A percentile compares a stretch with the other conserved stretches of the same genome.
Evolutionary conservation across 352 stramenopile genomes (phyloP).

Genomic region (Globisporangium paddicum): DNA sequence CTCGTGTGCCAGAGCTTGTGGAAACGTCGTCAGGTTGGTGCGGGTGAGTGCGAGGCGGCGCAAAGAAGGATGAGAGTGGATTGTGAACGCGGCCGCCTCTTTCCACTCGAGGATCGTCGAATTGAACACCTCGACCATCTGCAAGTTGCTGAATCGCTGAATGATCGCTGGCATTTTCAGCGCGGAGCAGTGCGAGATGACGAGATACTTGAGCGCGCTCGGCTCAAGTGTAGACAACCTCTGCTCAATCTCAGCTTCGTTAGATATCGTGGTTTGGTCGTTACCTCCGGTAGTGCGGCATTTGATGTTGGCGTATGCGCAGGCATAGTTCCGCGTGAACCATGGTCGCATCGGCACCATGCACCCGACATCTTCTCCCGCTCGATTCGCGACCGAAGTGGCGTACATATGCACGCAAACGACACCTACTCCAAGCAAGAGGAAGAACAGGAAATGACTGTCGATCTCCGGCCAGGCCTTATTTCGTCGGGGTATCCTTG

Average conservation of each 20-base stretch:
- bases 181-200: constrained; percentile 16
- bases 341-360: constrained; percentile 15
- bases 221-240: constrained; percentile 9
- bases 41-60: constrained; percentile 1
- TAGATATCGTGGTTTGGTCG: neutral
- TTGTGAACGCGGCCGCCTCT: constrained; percentile 1
- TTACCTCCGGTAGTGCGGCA: constrained; percentile 8
- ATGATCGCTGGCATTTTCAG: constrained; percentile 14
- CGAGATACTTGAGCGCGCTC: constrained; percentile 10
- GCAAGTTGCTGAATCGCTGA: constrained; percentile 10
- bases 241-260: neutral
- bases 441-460: constrained; percentile 1
- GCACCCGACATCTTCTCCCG: neutral
- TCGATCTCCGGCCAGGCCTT: neutral
- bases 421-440: constrained; percentile 1
- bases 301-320: constrained; percentile 19
- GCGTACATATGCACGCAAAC: constrained; percentile 2
- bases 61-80: neutral
- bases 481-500: neutral
- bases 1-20: constrained; percentile 2
- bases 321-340: constrained; percentile 16
- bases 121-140: constrained; percentile 20
- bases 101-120: constrained; percentile 21
- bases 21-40: constrained; percentile 4
- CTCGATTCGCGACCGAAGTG: neutral